phyloP scores from a whole-genome alignment of 495 filamentous ascomycete genomes.

The Neurospora sp. region DNA sequence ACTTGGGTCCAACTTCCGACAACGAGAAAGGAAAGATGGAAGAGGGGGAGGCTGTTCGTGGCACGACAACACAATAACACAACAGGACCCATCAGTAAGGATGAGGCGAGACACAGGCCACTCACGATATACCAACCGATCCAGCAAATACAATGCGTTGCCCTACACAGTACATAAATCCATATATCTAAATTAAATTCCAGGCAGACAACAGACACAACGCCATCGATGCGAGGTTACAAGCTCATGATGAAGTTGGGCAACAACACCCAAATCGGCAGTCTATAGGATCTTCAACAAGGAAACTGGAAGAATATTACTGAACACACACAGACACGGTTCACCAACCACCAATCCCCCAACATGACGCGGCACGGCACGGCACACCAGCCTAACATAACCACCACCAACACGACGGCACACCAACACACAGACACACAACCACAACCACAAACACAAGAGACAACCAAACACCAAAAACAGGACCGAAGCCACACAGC shows the following conservation, averaged over 20 bases:
- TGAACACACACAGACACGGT: not conserved
- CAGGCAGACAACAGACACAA: not conserved
- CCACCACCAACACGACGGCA: not conserved
- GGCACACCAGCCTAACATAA: not conserved
- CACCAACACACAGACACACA: not conserved
- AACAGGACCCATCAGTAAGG: not conserved
- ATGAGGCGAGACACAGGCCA: not conserved
- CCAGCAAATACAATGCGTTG: not conserved
- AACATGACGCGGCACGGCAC: not conserved
- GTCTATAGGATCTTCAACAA: not conserved
- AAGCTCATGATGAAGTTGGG: not conserved
- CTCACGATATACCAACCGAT: not conserved
- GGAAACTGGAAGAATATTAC: not conserved
- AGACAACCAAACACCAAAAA: not conserved
- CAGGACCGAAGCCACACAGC: not conserved
- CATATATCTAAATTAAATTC: not conserved
- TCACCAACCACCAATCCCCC: not conserved
- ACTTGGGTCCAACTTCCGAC: not conserved
- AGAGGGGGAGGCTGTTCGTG: not conserved
- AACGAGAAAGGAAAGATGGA: not conserved
- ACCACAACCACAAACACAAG: not conserved
- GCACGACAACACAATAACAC: not conserved
- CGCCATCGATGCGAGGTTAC: not conserved
- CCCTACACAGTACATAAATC: not conserved
- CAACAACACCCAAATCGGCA: not conserved